Base-by-base conservation (phyloP, 352 stramenopile genomes). In the Globisporangium nunn region DNA sequence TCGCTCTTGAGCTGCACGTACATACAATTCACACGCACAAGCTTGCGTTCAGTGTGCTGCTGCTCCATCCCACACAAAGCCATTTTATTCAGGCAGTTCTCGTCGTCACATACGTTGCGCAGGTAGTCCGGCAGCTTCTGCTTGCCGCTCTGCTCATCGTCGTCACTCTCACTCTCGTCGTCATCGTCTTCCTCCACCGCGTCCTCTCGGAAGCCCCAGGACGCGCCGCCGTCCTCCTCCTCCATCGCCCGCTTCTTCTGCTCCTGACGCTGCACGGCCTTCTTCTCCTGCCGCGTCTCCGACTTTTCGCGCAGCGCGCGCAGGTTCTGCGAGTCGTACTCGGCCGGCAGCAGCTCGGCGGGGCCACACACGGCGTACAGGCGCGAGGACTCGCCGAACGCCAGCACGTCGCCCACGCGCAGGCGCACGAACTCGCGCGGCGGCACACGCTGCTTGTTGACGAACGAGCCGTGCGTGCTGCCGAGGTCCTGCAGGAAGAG, bases 121-220 rank as follows among this genome's bases (percentile, higher is more conserved):
- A 94, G 61, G 55, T 94, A 94, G 44, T 88, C 81, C 1, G 85
- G 85, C 56, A 93, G 63, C 11, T 73, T 63, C 3, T 69, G 58
- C 45, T 68, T 66, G 15, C 15, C 71, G 51, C 63, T 48, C 4
- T 75, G 53, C n/a, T 15, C 41, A 2, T 43, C 40, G 6, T 63
- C 68, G 28, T 83, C 71, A 0, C 71, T 67, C 0, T 70, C 64
- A 28, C 73, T 66, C 0, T 71, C 74, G 10, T 75, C 65, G 2
- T 83, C 68, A 0, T 86, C 75, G 10, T 84, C 74, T 37, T 88
- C 69, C 41, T 84, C 72, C 23, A 66, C 62, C 41, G 87, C 87
- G 71, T 96, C 87, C 63, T 96, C 78, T 43, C 81, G 45, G 61
- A 96, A 93, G 1, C 87, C 85, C 87, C 87, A 96, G 28, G 72